Conservation (phyloP, 257 asterid genomes). For the Primulina tabacum region DNA sequence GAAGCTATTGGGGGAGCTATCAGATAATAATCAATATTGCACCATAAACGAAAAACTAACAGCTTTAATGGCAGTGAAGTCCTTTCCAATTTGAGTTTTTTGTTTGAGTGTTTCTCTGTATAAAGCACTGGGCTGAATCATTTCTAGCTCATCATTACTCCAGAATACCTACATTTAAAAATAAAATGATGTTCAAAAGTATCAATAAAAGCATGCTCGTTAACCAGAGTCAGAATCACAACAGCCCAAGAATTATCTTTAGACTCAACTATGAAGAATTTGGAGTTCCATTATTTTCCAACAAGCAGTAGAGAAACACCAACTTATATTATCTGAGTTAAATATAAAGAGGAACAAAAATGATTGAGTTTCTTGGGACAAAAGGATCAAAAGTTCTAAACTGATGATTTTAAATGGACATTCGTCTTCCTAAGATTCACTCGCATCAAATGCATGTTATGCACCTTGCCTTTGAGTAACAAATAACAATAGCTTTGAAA, state of each 20-base stretch:
- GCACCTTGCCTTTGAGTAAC: neutral
- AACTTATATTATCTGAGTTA: neutral
- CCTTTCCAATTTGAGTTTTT: slow-evolving; percentile 48
- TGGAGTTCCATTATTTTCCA: neutral
- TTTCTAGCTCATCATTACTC: slow-evolving; percentile 64
- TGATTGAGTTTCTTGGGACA: neutral
- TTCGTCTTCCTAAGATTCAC: neutral
- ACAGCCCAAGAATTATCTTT: neutral
- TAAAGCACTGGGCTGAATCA: slow-evolving; percentile 53
- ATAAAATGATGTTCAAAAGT: slow-evolving; percentile 1
- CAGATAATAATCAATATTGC: neutral
- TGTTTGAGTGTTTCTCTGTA: slow-evolving; percentile 62
- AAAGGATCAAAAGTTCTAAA: neutral
- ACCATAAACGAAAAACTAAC: slow-evolving; percentile 28
- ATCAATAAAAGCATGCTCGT: neutral
- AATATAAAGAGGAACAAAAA: neutral
- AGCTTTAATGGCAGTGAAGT: slow-evolving; percentile 47
- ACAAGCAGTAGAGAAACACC: neutral
- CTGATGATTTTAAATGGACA: neutral
- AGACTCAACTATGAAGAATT: neutral
- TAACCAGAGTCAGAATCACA: neutral
- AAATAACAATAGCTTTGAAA: neutral
- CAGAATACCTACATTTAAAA: slow-evolving; percentile 46
- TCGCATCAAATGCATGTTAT: neutral
- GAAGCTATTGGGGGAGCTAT: neutral